Conservation (phyloP, 2,329 filamentous ascomycete genomes). For the Cladophialophora immunda region DNA sequence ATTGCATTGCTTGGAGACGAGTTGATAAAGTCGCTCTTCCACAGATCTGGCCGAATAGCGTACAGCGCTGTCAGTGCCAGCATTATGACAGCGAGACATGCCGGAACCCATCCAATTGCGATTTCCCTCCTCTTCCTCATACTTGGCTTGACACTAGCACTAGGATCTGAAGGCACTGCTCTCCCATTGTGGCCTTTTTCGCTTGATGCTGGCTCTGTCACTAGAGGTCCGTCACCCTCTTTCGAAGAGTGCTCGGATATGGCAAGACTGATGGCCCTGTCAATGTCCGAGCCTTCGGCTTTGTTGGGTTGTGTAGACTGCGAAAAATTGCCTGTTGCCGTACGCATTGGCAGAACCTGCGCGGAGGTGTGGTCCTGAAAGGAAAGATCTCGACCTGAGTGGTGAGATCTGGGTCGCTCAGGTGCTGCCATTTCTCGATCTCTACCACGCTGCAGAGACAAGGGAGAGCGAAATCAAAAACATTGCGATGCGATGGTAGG, state of each 20-base stretch:
- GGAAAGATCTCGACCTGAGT: constrained; percentile 1
- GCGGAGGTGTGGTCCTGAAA: background rate
- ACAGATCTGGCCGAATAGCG: background rate
- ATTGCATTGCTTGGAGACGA: background rate
- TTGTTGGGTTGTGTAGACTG: background rate
- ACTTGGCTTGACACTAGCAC: background rate
- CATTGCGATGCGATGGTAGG: background rate
- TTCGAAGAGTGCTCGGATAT: background rate
- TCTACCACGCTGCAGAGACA: background rate
- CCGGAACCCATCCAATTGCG: background rate
- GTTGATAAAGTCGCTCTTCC: constrained; percentile 7
- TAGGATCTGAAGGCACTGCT: background rate
- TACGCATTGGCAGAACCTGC: background rate
- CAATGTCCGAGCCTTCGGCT: background rate
- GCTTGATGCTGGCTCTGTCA: background rate
- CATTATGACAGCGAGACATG: background rate
- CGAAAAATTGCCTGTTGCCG: background rate
- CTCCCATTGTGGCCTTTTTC: background rate
- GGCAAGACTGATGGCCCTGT: background rate
- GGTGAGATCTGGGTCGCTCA: background rate
- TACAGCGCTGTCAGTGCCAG: background rate
- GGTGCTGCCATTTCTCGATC: background rate
- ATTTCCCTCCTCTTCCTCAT: constrained; percentile 1
- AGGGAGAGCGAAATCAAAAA: background rate
- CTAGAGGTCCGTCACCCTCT: background rate